Percentiles rank a stretch among this genome's conserved stretches.
phyloP scores from a whole-genome alignment of 108 stramenopile genomes.

The Cylindrotheca closterium region DNA sequence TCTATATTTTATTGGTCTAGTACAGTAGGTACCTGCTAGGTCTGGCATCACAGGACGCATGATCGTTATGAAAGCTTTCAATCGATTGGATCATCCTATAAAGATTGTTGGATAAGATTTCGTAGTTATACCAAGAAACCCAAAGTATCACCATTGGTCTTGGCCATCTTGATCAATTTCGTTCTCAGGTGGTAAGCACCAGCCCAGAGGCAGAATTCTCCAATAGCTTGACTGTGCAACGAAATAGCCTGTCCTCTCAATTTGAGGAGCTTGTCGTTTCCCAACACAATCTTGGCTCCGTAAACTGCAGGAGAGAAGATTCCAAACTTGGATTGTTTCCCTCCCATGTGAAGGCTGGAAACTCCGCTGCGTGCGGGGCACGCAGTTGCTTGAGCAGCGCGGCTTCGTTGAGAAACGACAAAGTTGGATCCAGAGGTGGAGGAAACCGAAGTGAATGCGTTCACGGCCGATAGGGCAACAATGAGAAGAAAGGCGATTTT shows the following conservation, averaged over 20 bases:
- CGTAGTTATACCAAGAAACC: slow-evolving; percentile 90
- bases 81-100: not conserved
- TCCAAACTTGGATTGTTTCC: slow-evolving; percentile 92
- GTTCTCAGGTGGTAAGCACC: slow-evolving; percentile 92
- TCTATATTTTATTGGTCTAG: too few species aligned
- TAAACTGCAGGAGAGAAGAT: slow-evolving; percentile 97
- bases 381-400: slow-evolving; percentile 28
- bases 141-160: slow-evolving; percentile 92
- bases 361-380: slow-evolving; percentile 26
- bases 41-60: not conserved
- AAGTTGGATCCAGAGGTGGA: slow-evolving; percentile 62
- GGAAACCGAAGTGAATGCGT: slow-evolving; percentile 16
- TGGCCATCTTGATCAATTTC: slow-evolving; percentile 90
- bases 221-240: slow-evolving; percentile 91
- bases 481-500: slow-evolving; percentile 24
- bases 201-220: slow-evolving; percentile 88
- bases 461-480: slow-evolving; percentile 17
- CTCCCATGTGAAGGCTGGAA: slow-evolving; percentile 67
- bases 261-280: slow-evolving; percentile 79
- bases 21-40: too few species aligned
- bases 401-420: slow-evolving; percentile 68
- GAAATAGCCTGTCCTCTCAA: slow-evolving; percentile 90
- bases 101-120: not conserved
- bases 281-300: slow-evolving; percentile 88
- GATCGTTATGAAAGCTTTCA: not conserved